phyloP scores from a whole-genome alignment of 208 protist genomes.

The Wallacemonas sp. region DNA sequence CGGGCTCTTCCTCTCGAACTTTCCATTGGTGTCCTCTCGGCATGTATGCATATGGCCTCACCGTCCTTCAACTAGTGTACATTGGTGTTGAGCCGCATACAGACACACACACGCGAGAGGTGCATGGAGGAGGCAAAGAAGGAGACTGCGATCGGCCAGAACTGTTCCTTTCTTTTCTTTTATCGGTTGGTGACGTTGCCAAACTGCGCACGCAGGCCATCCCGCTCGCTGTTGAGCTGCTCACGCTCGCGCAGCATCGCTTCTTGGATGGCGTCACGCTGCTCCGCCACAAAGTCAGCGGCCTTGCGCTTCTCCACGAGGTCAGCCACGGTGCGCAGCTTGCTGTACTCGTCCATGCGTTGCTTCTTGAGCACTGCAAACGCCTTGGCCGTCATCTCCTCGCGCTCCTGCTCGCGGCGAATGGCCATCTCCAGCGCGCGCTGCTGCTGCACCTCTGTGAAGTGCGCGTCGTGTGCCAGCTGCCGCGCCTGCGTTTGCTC shows the following conservation, averaged over 20 bases:
- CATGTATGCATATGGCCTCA: too few relatives aligned
- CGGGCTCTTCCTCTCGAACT: too few relatives aligned
- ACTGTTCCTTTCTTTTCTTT: too few relatives aligned
- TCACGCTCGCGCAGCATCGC: constrained; percentile 51
- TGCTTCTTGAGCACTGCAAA: constrained; percentile 64
- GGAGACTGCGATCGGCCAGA: too few relatives aligned
- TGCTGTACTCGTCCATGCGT: constrained; percentile 71
- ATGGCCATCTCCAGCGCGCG: constrained; percentile 32
- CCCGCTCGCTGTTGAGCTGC: constrained; percentile 35
- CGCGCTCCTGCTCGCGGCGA: constrained; percentile 56
- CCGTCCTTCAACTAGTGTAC: too few relatives aligned
- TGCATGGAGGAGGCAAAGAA: too few relatives aligned
- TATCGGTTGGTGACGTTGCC: constrained; percentile 14
- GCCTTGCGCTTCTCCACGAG: constrained; percentile 66
- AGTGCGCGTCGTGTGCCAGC: constrained; percentile 34
- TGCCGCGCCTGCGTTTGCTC: constrained; percentile 33
- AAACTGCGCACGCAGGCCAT: constrained; percentile 21
- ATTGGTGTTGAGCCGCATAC: too few relatives aligned
- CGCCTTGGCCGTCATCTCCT: constrained; percentile 55
- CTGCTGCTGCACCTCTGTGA: constrained; percentile 33
- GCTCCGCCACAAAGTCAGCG: constrained; percentile 41
- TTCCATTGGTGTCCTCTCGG: too few relatives aligned
- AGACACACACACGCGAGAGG: too few relatives aligned
- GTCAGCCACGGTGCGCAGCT: constrained; percentile 58
- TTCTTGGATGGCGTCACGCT: constrained; percentile 50